phyloP scores from a whole-genome alignment of 106 monocot species.

The Dioscorea dumetorum region DNA sequence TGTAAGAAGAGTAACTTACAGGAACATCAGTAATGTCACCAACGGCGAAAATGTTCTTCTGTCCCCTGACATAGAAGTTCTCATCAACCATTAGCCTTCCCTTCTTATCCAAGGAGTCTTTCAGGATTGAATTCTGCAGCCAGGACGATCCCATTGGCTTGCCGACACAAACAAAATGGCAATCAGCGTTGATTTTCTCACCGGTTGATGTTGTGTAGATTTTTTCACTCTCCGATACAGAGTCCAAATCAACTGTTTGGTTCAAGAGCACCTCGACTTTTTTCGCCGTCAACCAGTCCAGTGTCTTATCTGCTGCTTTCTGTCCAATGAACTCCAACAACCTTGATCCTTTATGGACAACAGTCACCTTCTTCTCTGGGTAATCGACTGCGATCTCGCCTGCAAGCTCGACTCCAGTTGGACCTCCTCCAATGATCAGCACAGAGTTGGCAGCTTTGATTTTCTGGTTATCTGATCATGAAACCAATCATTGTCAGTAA shows the following conservation, averaged over 20 bases:
- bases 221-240: slow-evolving; percentile 9
- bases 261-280: slow-evolving; percentile 20
- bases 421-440: slow-evolving; percentile 29
- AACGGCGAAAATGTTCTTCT: slow-evolving; percentile 30
- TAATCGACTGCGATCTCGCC: slow-evolving; percentile 27
- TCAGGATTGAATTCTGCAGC: slow-evolving; percentile 21
- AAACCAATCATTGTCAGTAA: background rate
- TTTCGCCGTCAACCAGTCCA: slow-evolving; percentile 22
- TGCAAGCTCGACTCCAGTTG: slow-evolving; percentile 34
- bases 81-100: slow-evolving; percentile 41
- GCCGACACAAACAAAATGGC: slow-evolving; percentile 29
- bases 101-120: slow-evolving; percentile 20
- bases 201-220: slow-evolving; percentile 18
- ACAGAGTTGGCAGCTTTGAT: slow-evolving; percentile 20
- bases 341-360: slow-evolving; percentile 21
- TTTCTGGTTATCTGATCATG: slow-evolving; percentile 20
- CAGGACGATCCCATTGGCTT: slow-evolving; percentile 24
- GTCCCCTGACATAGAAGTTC: slow-evolving; percentile 28
- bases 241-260: slow-evolving; percentile 15
- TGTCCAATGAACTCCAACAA: slow-evolving; percentile 24
- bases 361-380: slow-evolving; percentile 28
- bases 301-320: slow-evolving; percentile 23
- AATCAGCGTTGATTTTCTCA: slow-evolving; percentile 22
- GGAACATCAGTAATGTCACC: slow-evolving; percentile 35
- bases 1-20: slow-evolving; percentile 7